These are phyloP conservation scores for Oryza australiensis DNA, from an alignment of 176 grass and related monocot genomes.

Conservation along the genomic window DNA sequence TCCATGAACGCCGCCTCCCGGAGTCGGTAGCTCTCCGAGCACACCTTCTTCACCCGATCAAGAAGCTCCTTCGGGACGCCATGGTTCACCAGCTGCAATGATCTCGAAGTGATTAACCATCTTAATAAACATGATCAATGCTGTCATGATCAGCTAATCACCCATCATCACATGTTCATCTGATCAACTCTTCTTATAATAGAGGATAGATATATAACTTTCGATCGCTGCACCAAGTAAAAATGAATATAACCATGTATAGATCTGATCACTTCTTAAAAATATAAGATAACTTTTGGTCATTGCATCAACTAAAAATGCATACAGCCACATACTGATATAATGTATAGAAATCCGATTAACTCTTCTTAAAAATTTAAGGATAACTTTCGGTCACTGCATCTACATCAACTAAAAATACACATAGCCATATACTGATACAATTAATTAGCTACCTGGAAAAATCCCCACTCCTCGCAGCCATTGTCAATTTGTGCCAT, in stretches of 20 bases:
- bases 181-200: not conserved
- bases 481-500: constrained; percentile 44
- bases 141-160: not conserved
- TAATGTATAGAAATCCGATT: no score
- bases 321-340: no score
- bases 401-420: no score
- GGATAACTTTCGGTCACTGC: no score
- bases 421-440: no score
- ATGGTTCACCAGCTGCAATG: constrained; percentile 46
- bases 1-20: constrained; percentile 45
- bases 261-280: no score
- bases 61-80: constrained; percentile 55
- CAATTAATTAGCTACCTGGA: constrained; percentile 28
- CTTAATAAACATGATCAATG: not conserved
- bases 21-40: constrained; percentile 51
- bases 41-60: constrained; percentile 53
- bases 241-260: no score
- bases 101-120: not conserved
- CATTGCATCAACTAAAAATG: no score
- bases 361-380: no score
- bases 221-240: no score
- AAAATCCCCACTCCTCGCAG: constrained; percentile 63
- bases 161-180: not conserved
- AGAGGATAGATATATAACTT: no score
- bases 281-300: no score